These are phyloP conservation scores for Cadophora luteo-olivacea DNA, from an alignment of 2,329 filamentous ascomycete species.

Conservation along the genomic window DNA sequence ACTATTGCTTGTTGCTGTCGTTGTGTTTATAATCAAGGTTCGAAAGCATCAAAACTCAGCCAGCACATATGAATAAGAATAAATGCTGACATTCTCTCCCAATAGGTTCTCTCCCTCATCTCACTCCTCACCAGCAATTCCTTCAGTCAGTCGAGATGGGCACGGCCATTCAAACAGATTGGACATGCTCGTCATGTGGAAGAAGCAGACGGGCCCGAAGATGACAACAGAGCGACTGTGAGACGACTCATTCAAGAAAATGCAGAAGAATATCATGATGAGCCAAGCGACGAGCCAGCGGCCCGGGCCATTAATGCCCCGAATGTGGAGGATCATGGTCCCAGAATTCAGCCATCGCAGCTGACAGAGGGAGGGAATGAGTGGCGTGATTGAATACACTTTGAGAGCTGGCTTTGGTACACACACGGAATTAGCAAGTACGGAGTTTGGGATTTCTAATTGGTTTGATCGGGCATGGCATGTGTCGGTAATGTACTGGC, in stretches of 20 bases:
- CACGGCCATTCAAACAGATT: conserved; percentile 29
- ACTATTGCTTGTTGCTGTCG: conserved; percentile 59
- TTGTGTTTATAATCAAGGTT: conserved; percentile 64
- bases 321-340: conserved; percentile 27
- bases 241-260: conserved; percentile 40
- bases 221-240: conserved; percentile 34
- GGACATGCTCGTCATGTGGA: conserved; percentile 20
- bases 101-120: conserved; percentile 37
- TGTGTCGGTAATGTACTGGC: not conserved
- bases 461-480: not conserved
- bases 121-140: conserved; percentile 39
- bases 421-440: not conserved
- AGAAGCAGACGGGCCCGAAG: conserved; percentile 31
- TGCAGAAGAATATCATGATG: conserved; percentile 36
- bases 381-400: conserved; percentile 34
- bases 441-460: not conserved
- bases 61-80: not conserved
- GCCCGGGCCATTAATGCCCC: conserved; percentile 11
- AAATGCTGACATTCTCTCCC: not conserved
- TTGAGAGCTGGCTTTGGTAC: not conserved
- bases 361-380: conserved; percentile 34
- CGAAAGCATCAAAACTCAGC: conserved; percentile 24
- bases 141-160: conserved; percentile 34
- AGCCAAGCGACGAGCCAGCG: conserved; percentile 19
- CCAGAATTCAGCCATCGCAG: conserved; percentile 39